Base-by-base conservation (phyloP, 1,284 basidiomycete species). In the Rhodotorula glutinis region DNA sequence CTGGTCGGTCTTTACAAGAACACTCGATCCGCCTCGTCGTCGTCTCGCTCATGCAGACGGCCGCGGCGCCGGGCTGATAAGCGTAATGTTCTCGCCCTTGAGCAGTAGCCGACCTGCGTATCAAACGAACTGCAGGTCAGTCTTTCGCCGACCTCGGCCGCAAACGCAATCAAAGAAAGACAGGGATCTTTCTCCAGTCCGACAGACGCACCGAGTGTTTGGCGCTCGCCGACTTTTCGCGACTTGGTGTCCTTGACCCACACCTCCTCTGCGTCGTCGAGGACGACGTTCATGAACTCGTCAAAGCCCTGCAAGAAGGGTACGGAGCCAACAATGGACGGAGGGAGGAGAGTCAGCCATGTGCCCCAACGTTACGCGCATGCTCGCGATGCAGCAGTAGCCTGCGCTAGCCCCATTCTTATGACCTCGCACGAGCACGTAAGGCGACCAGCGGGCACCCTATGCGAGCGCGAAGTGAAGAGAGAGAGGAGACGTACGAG, bases 251-350 rank as follows among this genome's bases (percentile, higher is more conserved):
- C 91, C 70, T 76, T 76, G 55, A 93, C 86, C 78, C 87, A 95
- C 11, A 98, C 90, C 79, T 98, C 96, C 67, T 87, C 86, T 49
- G 95, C 92, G 69, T 98, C 92, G 76, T 97, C 93, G 97, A 82
- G 52, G 29, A 97, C 92, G 27, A 99, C 82, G 79, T 99, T 99
- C 96, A 99, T 99, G 81, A 98, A 99, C 80, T 99, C 96, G 79
- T 99, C 96, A 77, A 98, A 98, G 29, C 96, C 96, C 95, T 96
- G 79, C 33, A 16, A 9, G 14, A 38, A 11, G 10, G 23, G 19
- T 16, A 43, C 13, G 38, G 25, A 29, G 40, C 9, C 16, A 5
- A 57, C 23, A 4, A 4, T 25, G 30, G n/a, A 7, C n/a, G 17
- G 44, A 29, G 9, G n/a, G 2, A 10, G 21, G 49, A 21, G 14